Base-by-base conservation (phyloP, 345 rosid species). In the Corymbia maculata region DNA sequence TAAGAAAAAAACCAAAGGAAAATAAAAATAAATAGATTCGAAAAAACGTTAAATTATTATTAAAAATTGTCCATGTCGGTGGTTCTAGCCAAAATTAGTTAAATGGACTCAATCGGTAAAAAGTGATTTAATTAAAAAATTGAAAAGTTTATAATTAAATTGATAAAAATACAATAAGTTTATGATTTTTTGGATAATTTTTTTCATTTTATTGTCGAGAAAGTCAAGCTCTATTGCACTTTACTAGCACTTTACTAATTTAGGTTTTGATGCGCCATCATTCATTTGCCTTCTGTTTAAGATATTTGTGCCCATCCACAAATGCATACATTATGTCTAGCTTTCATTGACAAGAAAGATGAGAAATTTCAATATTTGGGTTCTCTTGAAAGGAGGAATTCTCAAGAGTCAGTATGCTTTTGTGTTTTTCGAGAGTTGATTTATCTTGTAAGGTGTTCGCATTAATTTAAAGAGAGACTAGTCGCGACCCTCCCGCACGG, bases 331-430 rank as follows among this genome's bases (percentile, higher is more conserved):
- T 64, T n/a, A 64, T 96, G 98, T 89, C 95, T 98, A 94, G 99
- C 98, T 51, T 92, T 98, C 86, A 98, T 97, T 51, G 95, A 95
- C 88, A 94, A 89, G 85, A 95, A 91, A 92, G 99, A 97, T 90
- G 91, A 88, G 90, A 98, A 96, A 87, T 93, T 97, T 93, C 99
- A 98, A 88, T 94, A 93, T 94, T 98, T 98, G 32, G 99, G 97
- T 91, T 98, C 99, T 30, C 97, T 95, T 21, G 93, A 91, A 94
- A 99, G 99, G 91, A 93, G 85, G 89, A 97, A 98, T 92, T 32
- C 66, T 52, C 86, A 21, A 86, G 98, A 94, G 86, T 89, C 97
- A 97, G 99, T 97, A 97, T 50, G 92, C 16, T 85, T 85, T 79
- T 89, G 4, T 44, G 55, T 12, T 49, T 53, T 28, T 52, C 24